Base-by-base conservation (phyloP, 345 rosid species). In the Syzygium grande region DNA sequence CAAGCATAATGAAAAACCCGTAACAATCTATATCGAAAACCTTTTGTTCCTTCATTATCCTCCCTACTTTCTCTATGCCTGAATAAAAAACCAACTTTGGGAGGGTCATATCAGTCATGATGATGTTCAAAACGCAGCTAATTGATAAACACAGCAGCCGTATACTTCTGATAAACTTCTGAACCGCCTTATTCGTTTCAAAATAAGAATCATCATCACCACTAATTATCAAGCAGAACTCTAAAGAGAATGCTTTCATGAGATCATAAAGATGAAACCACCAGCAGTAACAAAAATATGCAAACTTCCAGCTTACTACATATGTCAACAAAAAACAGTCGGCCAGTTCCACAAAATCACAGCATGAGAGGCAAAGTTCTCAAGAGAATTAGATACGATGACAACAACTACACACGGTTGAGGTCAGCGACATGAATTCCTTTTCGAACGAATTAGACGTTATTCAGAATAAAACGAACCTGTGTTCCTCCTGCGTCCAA, bases 401-500 rank as follows among this genome's bases (percentile, higher is more conserved):
- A 51, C 85, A 84, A 84, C 55, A 14, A 51, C 30, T 13, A 29
- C 43, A 73, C 34, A 73, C 43, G 2, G 83, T 73, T 73, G 46
- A 29, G 46, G 83, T 11, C 22, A n/a, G 41, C 41, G 83, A 73
- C 17, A 30, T n/a, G 38, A 38, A 73, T 73, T 38, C 79, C 79
- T 30, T 68, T 17, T 68, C 46, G 13, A 73, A 73, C 83, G 49
- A 73, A 19, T 9, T 30, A 25, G 12, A n/a, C 23, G 16, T 25
- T 27, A 19, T 51, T 29, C 23, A 25, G 68, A 4, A 16, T 13
- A 79, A 79, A 51, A 90, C 25, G 84, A 54, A 96, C 99, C 98
- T 95, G 94, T 98, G 99, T 83, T 98, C 99, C 55, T 96, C 99
- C 89, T 98, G 96, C 25, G 99, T 98, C 99, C 99, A 98, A 9